phyloP scores from a whole-genome alignment of 2,329 filamentous ascomycete species.

The Fusarium mundagurra region DNA sequence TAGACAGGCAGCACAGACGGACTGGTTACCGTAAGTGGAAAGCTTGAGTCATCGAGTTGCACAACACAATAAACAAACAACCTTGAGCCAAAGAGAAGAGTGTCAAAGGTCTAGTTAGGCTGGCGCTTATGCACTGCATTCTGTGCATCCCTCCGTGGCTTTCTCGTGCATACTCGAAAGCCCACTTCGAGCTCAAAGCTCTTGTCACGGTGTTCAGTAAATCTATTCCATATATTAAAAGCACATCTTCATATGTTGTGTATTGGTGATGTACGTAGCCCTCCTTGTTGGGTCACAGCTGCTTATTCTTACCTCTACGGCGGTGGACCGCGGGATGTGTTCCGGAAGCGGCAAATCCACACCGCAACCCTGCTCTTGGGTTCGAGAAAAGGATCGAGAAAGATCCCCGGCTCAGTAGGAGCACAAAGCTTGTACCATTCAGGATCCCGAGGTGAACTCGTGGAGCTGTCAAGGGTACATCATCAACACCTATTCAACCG shows the following conservation, averaged over 20 bases:
- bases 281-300: conserved; percentile 6
- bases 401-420: conserved; percentile 18
- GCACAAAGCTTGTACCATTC: conserved; percentile 11
- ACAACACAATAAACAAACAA: conserved; percentile 27
- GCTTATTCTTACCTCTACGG: background rate
- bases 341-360: conserved; percentile 14
- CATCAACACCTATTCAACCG: conserved; percentile 16
- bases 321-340: conserved; percentile 18
- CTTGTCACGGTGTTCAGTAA: background rate
- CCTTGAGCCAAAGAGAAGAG: conserved; percentile 24
- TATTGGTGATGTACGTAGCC: background rate
- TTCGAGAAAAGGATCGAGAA: conserved; percentile 36
- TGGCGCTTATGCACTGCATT: conserved; percentile 42
- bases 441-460: conserved; percentile 20
- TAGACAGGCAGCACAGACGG: conserved; percentile 25
- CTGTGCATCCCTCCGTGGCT: conserved; percentile 3
- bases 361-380: conserved; percentile 14
- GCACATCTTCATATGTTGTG: background rate
- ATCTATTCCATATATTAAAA: background rate
- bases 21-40: conserved; percentile 23
- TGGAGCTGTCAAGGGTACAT: conserved; percentile 18
- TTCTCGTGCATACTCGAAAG: background rate
- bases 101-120: conserved; percentile 15
- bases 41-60: conserved; percentile 19
- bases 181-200: background rate